A percentile compares a stretch with the other conserved stretches of the same genome.
Conservation (phyloP, 1,284 basidiomycete species). For the Earliella scabrosa region DNA sequence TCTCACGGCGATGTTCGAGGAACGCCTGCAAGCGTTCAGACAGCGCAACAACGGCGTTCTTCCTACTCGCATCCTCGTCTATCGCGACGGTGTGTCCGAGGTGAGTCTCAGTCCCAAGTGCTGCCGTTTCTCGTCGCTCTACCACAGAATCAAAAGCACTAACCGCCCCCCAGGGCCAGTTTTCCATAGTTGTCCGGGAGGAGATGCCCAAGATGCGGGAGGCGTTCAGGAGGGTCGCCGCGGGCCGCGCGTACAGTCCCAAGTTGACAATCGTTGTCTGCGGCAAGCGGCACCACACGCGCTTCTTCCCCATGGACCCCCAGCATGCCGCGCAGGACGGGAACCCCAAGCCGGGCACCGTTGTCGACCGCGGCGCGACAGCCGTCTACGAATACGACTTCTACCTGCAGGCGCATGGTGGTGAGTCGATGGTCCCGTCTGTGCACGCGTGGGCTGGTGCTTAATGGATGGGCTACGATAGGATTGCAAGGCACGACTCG, state of each 20-base stretch:
- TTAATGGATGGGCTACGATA: not conserved
- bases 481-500: conserved; percentile 55
- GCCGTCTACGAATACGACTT: conserved; percentile 79
- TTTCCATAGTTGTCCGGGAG: conserved; percentile 62
- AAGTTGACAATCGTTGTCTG: conserved; percentile 79
- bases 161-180: conserved; percentile 63
- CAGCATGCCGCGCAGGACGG: conserved; percentile 60
- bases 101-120: conserved; percentile 37
- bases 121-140: not conserved
- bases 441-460: no score
- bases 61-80: conserved; percentile 71
- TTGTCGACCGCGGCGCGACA: conserved; percentile 71
- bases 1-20: conserved; percentile 69
- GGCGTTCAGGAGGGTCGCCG: conserved; percentile 60
- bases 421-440: conserved; percentile 9
- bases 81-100: conserved; percentile 81
- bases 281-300: conserved; percentile 83
- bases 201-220: conserved; percentile 68
- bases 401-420: conserved; percentile 72
- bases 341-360: conserved; percentile 75
- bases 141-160: not conserved
- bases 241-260: conserved; percentile 56
- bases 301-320: conserved; percentile 73
- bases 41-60: conserved; percentile 47
- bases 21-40: conserved; percentile 61